Conservation (phyloP, 2,329 filamentous ascomycete genomes). For the Colletotrichum sp. region DNA sequence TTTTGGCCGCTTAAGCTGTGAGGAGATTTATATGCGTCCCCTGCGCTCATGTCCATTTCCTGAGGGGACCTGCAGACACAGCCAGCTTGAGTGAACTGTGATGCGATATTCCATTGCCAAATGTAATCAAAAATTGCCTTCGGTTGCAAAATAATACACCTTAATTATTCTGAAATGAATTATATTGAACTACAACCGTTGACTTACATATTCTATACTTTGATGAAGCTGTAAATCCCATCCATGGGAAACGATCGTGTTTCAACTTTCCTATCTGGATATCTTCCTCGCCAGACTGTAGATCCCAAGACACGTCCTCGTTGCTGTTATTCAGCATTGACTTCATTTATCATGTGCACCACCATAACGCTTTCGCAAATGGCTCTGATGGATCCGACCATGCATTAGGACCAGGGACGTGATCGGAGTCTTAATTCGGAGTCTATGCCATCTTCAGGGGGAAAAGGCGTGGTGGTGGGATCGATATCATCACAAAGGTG, state of each 20-base stretch:
- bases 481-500: fast-evolving
- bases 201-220: too few relatives aligned
- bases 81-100: neutral
- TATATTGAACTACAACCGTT: neutral
- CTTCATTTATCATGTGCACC: neutral
- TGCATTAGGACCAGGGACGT: neutral
- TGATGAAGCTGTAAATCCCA: neutral
- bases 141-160: neutral
- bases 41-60: fast-evolving
- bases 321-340: neutral
- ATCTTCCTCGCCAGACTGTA: neutral
- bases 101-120: neutral
- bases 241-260: neutral
- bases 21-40: neutral
- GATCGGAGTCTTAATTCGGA: neutral
- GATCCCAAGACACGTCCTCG: fast-evolving
- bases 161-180: fast-evolving
- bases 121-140: neutral
- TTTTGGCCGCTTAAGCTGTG: neutral
- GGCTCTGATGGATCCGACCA: neutral
- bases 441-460: neutral
- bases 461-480: neutral
- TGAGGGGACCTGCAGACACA: neutral
- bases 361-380: neutral
- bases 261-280: neutral